Percentiles rank a stretch among this genome's conserved stretches.
These are phyloP conservation scores for Xylaria sp. DNA, from an alignment of 495 filamentous ascomycete species.

Conservation along the genomic window DNA sequence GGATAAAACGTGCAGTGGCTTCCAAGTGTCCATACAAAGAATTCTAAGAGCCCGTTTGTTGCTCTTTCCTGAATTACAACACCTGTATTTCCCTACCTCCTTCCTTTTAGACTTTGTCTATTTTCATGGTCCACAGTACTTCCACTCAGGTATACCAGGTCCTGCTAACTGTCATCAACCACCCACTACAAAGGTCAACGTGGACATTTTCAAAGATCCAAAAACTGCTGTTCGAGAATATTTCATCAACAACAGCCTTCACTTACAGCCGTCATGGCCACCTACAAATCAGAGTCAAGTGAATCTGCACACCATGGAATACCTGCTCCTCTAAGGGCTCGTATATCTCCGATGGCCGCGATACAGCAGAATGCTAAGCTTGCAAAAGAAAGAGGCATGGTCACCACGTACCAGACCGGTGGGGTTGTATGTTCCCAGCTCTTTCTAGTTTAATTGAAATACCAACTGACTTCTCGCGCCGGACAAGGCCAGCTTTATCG, in stretches of 20 bases:
- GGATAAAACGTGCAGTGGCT: background rate
- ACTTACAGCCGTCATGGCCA: background rate
- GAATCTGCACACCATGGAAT: background rate
- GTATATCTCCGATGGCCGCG: background rate
- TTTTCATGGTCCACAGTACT: background rate
- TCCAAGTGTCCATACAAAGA: background rate
- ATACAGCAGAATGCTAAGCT: slow-evolving; percentile 2
- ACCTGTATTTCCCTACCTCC: background rate
- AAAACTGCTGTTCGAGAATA: background rate
- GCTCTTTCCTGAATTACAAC: background rate
- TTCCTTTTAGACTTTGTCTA: background rate
- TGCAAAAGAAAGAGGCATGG: slow-evolving; percentile 1
- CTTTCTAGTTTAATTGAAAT: slow-evolving; percentile 5
- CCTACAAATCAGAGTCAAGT: background rate
- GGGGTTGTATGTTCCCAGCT: slow-evolving; percentile 9
- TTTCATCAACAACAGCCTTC: background rate
- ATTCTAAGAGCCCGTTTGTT: background rate
- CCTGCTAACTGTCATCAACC: background rate
- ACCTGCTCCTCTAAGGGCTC: background rate
- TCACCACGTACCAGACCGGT: background rate
- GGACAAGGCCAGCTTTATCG: slow-evolving; percentile 34
- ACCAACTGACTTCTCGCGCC: slow-evolving; percentile 7
- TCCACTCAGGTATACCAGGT: background rate
- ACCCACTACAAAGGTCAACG: background rate
- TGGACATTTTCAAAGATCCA: background rate